Conservation (phyloP, 768 basidiomycete species). For the Agaricus blazei region DNA sequence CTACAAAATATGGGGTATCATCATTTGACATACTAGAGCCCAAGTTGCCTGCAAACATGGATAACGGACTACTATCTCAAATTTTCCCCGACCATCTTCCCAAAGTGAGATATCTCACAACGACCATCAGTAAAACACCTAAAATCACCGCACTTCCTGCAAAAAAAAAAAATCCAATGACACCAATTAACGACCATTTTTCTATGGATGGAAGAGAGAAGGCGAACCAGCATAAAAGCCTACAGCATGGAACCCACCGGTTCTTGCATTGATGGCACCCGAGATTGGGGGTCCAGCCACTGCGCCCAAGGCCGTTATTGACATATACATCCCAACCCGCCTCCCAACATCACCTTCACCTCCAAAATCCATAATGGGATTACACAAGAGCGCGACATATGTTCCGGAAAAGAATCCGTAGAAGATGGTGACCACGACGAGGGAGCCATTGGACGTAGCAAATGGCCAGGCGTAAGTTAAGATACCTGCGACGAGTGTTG, state of each 20-base stretch:
- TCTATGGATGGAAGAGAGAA: too few relatives aligned
- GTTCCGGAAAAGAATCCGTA: conserved; percentile 71
- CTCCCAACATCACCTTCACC: conserved; percentile 56
- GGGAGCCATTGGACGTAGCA: conserved; percentile 33
- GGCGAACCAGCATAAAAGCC: conserved; percentile 49
- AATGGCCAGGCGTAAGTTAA: conserved; percentile 74
- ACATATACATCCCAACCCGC: conserved; percentile 61
- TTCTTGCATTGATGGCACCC: conserved; percentile 55
- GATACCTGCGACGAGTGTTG: conserved; percentile 50
- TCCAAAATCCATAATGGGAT: conserved; percentile 61
- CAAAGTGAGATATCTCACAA: background rate
- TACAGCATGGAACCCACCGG: conserved; percentile 48
- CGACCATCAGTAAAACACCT: background rate
- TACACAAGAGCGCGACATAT: conserved; percentile 50
- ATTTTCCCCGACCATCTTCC: background rate
- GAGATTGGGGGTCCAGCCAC: conserved; percentile 71
- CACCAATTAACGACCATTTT: background rate
- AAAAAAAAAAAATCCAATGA: background rate
- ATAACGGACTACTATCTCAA: background rate
- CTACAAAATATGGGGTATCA: too few relatives aligned
- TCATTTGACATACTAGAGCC: too few relatives aligned
- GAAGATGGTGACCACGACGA: conserved; percentile 51
- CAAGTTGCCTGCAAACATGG: too few relatives aligned
- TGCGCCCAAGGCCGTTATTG: conserved; percentile 55
- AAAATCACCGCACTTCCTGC: background rate